Evolutionary conservation across 805 yeast genomes (phyloP), one percentile per base, ranked within the genome.

Genomic region (Isabelozyma gotoi): DNA sequence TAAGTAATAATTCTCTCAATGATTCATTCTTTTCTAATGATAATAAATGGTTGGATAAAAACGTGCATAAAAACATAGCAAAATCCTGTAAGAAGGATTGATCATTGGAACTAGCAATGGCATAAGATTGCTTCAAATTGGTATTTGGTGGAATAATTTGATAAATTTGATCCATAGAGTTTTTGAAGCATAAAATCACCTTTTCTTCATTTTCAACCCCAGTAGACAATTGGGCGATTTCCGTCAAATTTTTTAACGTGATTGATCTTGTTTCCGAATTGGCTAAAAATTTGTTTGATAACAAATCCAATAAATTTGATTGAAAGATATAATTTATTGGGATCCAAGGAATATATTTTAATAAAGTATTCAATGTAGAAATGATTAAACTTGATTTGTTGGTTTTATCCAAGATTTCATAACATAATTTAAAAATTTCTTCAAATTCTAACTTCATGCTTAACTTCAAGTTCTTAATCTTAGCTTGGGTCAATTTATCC

Each of bases 401-500:
- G 5, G 96, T 89, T 59, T 87, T 89, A 60, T 90, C 96, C 56
- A 94, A 77, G 5, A 94, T 95, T 67, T 92, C 96, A 63, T 80
- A 89, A 70, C 99, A 94, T 46, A 95, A 77, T 60, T 86, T 87
- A 72, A 90, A 94, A 55, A 94, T 91, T 62, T 88, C 96, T 53
- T 90, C 87, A 58, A 94, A 94, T 66, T 94, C 98, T 43, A 84
- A 83, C 52, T 87, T 78, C 88, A 94, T 84, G 55, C 89, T 86
- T 39, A 78, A 73, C 65, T 89, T 94, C 62, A 94, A 78, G 47
- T 81, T 80, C 56, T 84, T 80, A 5, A 96, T 88, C 68, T 92
- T 92, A 5, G 96, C 96, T 67, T 89, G 97, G 36, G 99, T 94
- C 88, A 94, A 84, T 62, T 88, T 96, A 51, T 91, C 97, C 39